A percentile compares a stretch with the other conserved stretches of the same genome.
These are phyloP conservation scores for Drosera capensis DNA, from an alignment of 148 eudicot genomes.

Conservation along the genomic window DNA sequence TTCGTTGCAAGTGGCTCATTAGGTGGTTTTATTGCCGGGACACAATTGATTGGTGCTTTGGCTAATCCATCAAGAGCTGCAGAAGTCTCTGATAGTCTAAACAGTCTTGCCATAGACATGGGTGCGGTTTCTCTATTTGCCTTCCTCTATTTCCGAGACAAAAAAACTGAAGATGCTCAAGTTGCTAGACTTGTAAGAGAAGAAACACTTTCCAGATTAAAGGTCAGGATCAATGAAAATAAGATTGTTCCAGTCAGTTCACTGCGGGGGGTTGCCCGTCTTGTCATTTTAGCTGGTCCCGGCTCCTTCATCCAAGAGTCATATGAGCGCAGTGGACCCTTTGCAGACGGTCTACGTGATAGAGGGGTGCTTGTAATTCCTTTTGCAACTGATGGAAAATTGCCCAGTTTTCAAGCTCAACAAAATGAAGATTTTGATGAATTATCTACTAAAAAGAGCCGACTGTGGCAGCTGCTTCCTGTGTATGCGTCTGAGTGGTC, in stretches of 20 bases:
- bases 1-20: constrained; percentile 75
- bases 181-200: constrained; percentile 75
- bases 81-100: constrained; percentile 42
- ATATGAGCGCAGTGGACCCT: constrained; percentile 53
- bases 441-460: constrained; percentile 32
- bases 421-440: constrained; percentile 41
- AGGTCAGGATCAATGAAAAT: constrained; percentile 58
- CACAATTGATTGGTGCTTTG: constrained; percentile 57
- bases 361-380: constrained; percentile 87
- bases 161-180: constrained; percentile 67
- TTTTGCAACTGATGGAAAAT: constrained; percentile 53
- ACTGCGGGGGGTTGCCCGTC: constrained; percentile 76
- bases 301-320: constrained; percentile 53
- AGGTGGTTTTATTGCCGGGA: constrained; percentile 64
- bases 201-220: constrained; percentile 71
- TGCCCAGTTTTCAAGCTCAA: constrained; percentile 47
- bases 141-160: constrained; percentile 66
- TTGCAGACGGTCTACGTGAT: constrained; percentile 54
- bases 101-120: constrained; percentile 72
- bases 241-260: constrained; percentile 53
- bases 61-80: constrained; percentile 59
- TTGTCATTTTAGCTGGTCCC: constrained; percentile 77
- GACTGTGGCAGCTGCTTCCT: constrained; percentile 83
- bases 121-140: constrained; percentile 74
- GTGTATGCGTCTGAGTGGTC: constrained; percentile 53